phyloP scores from a whole-genome alignment of 495 filamentous ascomycete genomes.

The Aspergillus funiculosus region DNA sequence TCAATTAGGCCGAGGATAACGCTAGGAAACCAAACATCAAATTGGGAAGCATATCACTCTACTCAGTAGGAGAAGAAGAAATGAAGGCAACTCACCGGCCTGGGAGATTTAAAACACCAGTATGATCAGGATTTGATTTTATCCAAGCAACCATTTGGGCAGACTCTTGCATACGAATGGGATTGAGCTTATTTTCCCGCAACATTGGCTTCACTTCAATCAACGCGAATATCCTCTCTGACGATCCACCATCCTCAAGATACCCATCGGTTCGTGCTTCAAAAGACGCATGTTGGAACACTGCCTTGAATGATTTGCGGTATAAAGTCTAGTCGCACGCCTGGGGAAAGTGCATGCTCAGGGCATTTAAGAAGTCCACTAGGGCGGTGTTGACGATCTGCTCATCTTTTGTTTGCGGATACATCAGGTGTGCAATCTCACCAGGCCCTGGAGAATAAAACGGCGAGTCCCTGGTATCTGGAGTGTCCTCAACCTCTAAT shows the following conservation, averaged over 20 bases:
- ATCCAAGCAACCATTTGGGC: conserved; percentile 17
- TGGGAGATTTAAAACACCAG: neutral
- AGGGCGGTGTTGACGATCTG: conserved; percentile 15
- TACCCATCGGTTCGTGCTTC: conserved; percentile 13
- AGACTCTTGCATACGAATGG: conserved; percentile 15
- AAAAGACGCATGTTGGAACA: neutral
- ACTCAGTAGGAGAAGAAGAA: neutral
- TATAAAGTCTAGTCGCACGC: conserved; percentile 3
- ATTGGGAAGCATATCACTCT: no score
- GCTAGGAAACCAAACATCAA: no score
- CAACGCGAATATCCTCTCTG: neutral
- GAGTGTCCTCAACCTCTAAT: neutral
- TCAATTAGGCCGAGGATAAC: neutral
- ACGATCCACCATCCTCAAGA: neutral
- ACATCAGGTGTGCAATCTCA: conserved; percentile 1
- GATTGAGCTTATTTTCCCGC: neutral
- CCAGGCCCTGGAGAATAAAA: neutral
- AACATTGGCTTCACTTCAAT: conserved; percentile 10
- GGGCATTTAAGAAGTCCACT: conserved; percentile 6
- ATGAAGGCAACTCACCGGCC: neutral
- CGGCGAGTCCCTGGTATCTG: neutral
- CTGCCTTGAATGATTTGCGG: neutral
- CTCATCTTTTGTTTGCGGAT: conserved; percentile 21
- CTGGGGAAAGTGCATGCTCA: neutral
- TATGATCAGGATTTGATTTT: conserved; percentile 1